phyloP scores from a whole-genome alignment of 306 rosid genomes.

The Carpinus viminea region DNA sequence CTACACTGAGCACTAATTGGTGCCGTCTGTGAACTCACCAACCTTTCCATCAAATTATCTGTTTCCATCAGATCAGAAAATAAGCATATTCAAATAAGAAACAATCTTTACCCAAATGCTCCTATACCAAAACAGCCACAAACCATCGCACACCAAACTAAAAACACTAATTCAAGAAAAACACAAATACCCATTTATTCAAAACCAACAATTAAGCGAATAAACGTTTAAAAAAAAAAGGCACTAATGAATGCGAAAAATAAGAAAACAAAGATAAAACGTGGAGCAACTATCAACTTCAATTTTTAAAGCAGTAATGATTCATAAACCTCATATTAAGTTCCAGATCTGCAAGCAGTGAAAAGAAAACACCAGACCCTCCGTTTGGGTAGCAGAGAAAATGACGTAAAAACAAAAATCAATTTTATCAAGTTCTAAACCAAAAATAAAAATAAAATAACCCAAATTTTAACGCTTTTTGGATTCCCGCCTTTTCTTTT shows the following conservation, averaged over 20 bases:
- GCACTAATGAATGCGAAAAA: not conserved
- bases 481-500: too few species aligned
- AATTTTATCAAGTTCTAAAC: not conserved
- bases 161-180: not conserved
- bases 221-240: not conserved
- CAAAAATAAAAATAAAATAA: too few species aligned
- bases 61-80: slow-evolving; percentile 22
- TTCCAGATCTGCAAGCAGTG: not conserved
- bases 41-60: slow-evolving; percentile 48
- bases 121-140: not conserved
- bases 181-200: not conserved
- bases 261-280: not conserved
- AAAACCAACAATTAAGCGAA: not conserved
- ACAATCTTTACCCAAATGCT: not conserved
- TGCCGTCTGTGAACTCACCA: slow-evolving; percentile 40
- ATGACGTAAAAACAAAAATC: not conserved
- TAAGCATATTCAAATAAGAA: not conserved
- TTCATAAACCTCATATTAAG: not conserved
- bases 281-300: not conserved
- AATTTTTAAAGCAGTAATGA: not conserved
- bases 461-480: not conserved
- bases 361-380: not conserved
- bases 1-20: slow-evolving; percentile 29
- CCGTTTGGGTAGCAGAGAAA: not conserved
- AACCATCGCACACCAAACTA: not conserved